These are phyloP conservation scores for Jatropha curcas DNA, from an alignment of 345 rosid genomes.

Conservation along the genomic window DNA sequence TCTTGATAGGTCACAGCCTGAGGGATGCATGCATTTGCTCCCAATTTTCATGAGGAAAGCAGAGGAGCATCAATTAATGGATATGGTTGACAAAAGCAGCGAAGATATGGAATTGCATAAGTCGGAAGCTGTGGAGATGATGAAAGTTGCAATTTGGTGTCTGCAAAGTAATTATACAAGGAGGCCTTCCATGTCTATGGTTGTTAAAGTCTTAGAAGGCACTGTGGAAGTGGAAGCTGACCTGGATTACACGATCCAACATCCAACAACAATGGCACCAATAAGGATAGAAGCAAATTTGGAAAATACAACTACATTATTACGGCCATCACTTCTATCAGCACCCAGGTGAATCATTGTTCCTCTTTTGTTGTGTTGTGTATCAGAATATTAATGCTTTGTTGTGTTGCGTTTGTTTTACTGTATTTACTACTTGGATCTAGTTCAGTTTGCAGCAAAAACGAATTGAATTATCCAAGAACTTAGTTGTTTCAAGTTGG, in stretches of 20 bases:
- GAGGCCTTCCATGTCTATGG: slow-evolving; percentile 71
- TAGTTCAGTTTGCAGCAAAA: too few relatives aligned
- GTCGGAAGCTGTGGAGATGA: slow-evolving; percentile 61
- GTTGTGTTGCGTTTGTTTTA: not conserved
- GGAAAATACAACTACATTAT: not conserved
- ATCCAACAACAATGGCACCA: not conserved
- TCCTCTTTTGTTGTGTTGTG: not conserved
- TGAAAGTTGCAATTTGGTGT: slow-evolving; percentile 62
- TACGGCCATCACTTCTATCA: slow-evolving; percentile 6
- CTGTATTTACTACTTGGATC: too few relatives aligned
- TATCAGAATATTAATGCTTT: not conserved
- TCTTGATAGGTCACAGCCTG: slow-evolving; percentile 57
- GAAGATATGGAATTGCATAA: slow-evolving; percentile 48
- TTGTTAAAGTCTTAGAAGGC: slow-evolving; percentile 72
- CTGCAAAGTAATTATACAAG: slow-evolving; percentile 63
- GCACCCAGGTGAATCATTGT: slow-evolving; percentile 13
- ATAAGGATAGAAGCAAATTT: not conserved
- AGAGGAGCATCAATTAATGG: slow-evolving; percentile 47
- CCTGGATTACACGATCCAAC: not conserved
- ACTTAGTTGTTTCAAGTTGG: too few relatives aligned
- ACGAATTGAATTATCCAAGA: too few relatives aligned
- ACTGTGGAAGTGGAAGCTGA: slow-evolving; percentile 43
- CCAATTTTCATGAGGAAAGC: slow-evolving; percentile 55
- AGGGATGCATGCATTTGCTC: slow-evolving; percentile 50
- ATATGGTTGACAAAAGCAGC: slow-evolving; percentile 50